Percentiles rank a stretch among this genome's conserved stretches.
These are phyloP conservation scores for Chlamydomonas sphaeroides DNA, from an alignment of 139 green algal species.

Conservation along the genomic window DNA sequence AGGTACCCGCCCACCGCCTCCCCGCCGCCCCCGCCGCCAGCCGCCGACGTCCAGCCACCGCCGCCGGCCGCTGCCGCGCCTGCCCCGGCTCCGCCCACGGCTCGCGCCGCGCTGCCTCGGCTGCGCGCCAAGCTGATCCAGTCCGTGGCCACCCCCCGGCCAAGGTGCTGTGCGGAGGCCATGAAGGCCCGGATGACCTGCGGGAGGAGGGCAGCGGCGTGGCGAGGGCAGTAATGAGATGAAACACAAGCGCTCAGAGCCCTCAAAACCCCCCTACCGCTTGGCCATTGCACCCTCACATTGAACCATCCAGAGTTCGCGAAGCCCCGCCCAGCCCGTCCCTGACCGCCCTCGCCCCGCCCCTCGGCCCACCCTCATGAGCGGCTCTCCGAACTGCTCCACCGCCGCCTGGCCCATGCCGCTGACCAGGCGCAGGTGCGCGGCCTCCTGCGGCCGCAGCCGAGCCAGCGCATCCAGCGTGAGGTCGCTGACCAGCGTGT, in stretches of 20 bases:
- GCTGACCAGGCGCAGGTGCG: conserved; percentile 36
- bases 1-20: neutral
- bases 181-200: conserved; percentile 33
- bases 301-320: too few relatives aligned
- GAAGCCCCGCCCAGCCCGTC: too few relatives aligned
- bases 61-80: neutral
- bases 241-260: too few relatives aligned
- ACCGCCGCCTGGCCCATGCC: conserved; percentile 44
- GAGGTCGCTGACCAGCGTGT: conserved; percentile 48
- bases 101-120: neutral
- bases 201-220: neutral
- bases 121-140: conserved; percentile 4
- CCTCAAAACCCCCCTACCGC: too few relatives aligned
- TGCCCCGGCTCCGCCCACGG: neutral
- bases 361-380: conserved; percentile 35
- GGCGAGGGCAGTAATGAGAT: too few relatives aligned
- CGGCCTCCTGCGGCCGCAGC: conserved; percentile 13
- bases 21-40: neutral
- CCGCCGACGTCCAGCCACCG: too few relatives aligned
- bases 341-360: too few relatives aligned
- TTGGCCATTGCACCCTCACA: too few relatives aligned
- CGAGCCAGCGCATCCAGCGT: conserved; percentile 12
- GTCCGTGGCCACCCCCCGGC: neutral
- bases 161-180: conserved; percentile 9
- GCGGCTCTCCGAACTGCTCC: conserved; percentile 32